Evolutionary conservation across 1,284 basidiomycete species (phyloP).

Genomic region (Schizophyllum commune): DNA sequence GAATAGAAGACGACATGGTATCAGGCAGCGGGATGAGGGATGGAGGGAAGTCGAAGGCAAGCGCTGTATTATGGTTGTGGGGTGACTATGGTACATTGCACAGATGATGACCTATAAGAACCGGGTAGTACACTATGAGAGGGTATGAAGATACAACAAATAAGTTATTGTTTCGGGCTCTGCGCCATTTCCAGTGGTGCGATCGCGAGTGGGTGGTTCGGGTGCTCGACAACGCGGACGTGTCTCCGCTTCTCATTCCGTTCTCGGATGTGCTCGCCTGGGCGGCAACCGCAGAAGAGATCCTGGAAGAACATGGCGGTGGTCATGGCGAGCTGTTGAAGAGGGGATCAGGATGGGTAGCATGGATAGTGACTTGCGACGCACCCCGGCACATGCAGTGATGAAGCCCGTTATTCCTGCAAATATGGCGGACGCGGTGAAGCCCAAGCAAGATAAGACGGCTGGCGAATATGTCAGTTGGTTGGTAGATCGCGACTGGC

Average conservation of each 20-base stretch:
- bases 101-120: not conserved
- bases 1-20: not conserved
- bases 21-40: not conserved
- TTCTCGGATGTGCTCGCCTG: not conserved
- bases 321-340: not conserved
- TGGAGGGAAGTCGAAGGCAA: not conserved
- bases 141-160: not conserved
- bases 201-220: not conserved
- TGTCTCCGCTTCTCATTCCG: not conserved
- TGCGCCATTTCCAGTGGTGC: not conserved
- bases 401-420: not conserved
- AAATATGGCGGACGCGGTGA: not conserved
- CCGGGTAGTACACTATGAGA: not conserved
- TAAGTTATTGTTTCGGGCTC: not conserved
- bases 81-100: not conserved
- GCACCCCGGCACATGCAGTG: not conserved
- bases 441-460: not conserved
- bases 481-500: not conserved
- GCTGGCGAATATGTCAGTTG: not conserved
- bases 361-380: not conserved
- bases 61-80: not conserved
- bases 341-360: not conserved
- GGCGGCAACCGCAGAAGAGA: not conserved
- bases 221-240: not conserved
- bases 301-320: not conserved